Percentiles rank a stretch among this genome's conserved stretches.
These are phyloP conservation scores for Sextonia rubra DNA, from an alignment of 164 flowering plant species.

Conservation along the genomic window DNA sequence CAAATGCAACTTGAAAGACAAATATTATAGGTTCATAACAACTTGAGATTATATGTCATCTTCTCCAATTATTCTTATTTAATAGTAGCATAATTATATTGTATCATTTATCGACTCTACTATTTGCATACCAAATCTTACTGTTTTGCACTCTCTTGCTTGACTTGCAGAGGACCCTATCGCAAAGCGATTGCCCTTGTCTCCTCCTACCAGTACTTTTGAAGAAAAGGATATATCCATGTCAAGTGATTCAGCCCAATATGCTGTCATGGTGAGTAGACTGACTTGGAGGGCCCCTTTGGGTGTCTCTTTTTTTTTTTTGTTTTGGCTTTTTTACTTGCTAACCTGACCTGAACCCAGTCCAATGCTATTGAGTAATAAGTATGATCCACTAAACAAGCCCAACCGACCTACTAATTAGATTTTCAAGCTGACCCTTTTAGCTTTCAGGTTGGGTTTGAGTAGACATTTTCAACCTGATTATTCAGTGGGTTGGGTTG, in stretches of 20 bases:
- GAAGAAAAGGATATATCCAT: constrained; percentile 27
- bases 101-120: neutral
- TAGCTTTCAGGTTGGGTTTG: too few relatives aligned
- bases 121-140: neutral
- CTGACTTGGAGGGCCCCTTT: neutral
- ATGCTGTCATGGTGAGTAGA: constrained; percentile 31
- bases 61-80: neutral
- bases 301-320: neutral
- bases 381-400: too few relatives aligned
- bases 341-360: too few relatives aligned
- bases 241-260: constrained; percentile 20
- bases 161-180: constrained; percentile 71
- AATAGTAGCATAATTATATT: neutral
- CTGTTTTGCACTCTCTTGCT: constrained; percentile 1
- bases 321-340: too few relatives aligned
- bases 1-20: too few relatives aligned
- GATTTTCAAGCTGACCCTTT: too few relatives aligned
- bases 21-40: neutral
- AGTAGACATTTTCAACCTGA: too few relatives aligned
- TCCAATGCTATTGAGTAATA: too few relatives aligned
- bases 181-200: constrained; percentile 45
- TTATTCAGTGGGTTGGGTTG: too few relatives aligned
- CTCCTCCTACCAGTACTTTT: constrained; percentile 32
- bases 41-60: neutral
- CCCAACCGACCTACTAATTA: too few relatives aligned